These are phyloP conservation scores for Acrodontium crateriforme DNA, from an alignment of 2,329 filamentous ascomycete genomes.

Conservation along the genomic window DNA sequence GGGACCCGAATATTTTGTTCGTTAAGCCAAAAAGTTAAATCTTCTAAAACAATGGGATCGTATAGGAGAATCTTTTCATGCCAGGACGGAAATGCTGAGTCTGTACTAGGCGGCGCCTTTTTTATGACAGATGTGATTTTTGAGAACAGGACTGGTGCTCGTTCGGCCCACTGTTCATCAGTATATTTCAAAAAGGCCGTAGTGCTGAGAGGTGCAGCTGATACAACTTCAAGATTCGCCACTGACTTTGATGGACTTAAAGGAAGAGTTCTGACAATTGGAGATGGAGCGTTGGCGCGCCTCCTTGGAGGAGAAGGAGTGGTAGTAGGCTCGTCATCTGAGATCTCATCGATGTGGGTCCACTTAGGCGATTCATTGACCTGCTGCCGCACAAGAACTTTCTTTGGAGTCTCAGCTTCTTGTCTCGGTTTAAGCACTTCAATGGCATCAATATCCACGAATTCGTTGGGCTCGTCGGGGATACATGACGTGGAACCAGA, in stretches of 20 bases:
- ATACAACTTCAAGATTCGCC: too few relatives aligned
- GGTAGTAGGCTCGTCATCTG: conserved; percentile 17
- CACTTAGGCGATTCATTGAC: not conserved
- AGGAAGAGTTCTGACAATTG: too few relatives aligned
- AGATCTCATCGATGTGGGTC: conserved; percentile 20
- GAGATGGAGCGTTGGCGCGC: conserved; percentile 11
- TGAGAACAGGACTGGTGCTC: conserved; percentile 28
- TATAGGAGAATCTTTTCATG: conserved; percentile 89
- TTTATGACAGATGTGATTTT: conserved; percentile 37
- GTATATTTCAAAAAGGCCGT: conserved; percentile 11
- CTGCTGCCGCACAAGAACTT: not conserved
- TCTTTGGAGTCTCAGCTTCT: too few relatives aligned
- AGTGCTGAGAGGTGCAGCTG: too few relatives aligned
- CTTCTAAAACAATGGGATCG: conserved; percentile 78
- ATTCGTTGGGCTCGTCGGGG: too few relatives aligned
- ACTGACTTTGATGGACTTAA: too few relatives aligned
- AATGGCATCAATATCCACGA: too few relatives aligned
- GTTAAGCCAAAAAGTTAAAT: conserved; percentile 73
- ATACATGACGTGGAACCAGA: too few relatives aligned
- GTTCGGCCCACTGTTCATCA: conserved; percentile 17
- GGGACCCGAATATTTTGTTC: conserved; percentile 14
- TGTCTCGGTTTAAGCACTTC: too few relatives aligned
- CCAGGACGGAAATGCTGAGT: conserved; percentile 48
- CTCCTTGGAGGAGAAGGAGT: conserved; percentile 21
- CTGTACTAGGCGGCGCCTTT: conserved; percentile 26